phyloP scores from a whole-genome alignment of 306 rosid species.

The Gastrolobium villosum region DNA sequence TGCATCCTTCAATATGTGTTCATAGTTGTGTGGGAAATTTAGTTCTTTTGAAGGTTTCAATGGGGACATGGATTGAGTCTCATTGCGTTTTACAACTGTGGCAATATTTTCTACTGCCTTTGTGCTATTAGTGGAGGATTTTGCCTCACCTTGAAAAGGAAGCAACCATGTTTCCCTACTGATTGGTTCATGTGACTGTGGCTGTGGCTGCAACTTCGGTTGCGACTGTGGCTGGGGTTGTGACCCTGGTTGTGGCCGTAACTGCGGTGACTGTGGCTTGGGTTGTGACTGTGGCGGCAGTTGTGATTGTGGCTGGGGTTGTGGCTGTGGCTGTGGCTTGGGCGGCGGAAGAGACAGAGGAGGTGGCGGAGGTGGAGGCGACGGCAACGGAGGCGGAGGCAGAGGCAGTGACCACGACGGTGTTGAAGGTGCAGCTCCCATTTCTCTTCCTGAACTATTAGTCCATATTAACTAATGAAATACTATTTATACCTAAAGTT shows the following conservation, averaged over 20 bases:
- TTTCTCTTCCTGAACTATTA: slow-evolving; percentile 16
- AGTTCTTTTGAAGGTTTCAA: slow-evolving; percentile 32
- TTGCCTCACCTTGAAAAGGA: slow-evolving; percentile 14
- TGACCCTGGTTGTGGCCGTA: background rate
- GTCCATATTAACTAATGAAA: background rate
- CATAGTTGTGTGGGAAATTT: slow-evolving; percentile 36
- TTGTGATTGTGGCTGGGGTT: background rate
- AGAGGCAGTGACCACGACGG: no score
- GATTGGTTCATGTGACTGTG: background rate
- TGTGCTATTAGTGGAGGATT: slow-evolving; percentile 1
- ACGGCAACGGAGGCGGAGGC: no score
- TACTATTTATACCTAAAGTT: background rate
- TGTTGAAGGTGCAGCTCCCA: slow-evolving; percentile 42
- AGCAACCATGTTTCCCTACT: slow-evolving; percentile 33
- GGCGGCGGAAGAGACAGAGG: background rate
- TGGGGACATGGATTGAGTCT: background rate
- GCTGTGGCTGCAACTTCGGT: background rate
- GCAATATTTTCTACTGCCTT: background rate
- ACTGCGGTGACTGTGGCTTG: background rate
- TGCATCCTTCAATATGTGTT: slow-evolving; percentile 49
- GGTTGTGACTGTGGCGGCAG: background rate
- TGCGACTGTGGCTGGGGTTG: background rate
- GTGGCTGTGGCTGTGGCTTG: background rate
- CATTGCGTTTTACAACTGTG: slow-evolving; percentile 31
- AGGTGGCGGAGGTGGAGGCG: no score